Evolutionary conservation across 805 yeast species (phyloP), one percentile per base, ranked within the genome.

Genomic region (Candida morakotiae): DNA sequence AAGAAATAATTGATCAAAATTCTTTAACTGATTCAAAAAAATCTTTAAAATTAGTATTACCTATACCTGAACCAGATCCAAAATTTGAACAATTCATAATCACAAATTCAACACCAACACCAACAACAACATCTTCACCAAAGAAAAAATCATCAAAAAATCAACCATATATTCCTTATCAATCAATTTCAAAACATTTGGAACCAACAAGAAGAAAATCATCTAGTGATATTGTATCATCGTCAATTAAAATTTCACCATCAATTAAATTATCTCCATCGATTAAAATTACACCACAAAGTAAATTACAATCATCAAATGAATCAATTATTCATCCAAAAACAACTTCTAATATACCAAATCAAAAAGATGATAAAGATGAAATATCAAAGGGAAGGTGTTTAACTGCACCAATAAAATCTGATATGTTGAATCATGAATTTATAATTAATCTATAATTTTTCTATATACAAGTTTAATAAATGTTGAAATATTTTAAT

Each of bases 131-230:
- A n/a, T n/a, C n/a, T n/a, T n/a, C n/a, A n/a, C n/a, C n/a, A n/a
- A n/a, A n/a, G n/a, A n/a, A 17, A 14, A 21, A 22, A 6, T 22
- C 8, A 3, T 13, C 24, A 2, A 14, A 16, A 15, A 15, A 14
- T 4, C 21, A 23, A 32, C 28, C 22, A 5, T 24, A 24, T 17
- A 32, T 16, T 2, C 35, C 28, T 5, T 22, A 6, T 21, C 35
- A 32, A 18, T 17, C 35, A 24, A 23, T 24, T 13, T 32, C 35
- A 32, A 32, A 15, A 23, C 19, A 20, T 29, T 11, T 18, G 6
- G 32, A 29, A 28, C 9, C 22, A 28, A 13, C 4, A 18, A 10
- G 18, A 9, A 15, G 11, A 18, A 24, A 11, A 24, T 9, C 28
- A 13, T 26, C 10, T 9, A 26, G 17, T 15, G 17, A 13, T 7